Percentiles rank a stretch among this genome's conserved stretches.
Conservation (phyloP, 2,329 filamentous ascomycete species). For the Aspergillus fischeri region DNA sequence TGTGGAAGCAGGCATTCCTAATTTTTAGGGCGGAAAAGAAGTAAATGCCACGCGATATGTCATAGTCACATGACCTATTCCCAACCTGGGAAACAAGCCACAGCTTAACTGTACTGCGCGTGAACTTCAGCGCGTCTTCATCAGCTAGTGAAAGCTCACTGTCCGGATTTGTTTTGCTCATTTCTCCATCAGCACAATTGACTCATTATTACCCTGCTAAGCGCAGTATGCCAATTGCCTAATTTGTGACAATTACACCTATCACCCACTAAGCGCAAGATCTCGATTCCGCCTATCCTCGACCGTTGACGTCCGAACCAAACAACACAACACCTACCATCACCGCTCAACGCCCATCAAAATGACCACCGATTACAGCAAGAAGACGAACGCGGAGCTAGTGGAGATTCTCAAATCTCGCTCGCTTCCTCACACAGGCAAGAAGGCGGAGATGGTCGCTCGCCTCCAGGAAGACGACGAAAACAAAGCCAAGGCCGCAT, state of each 20-base stretch:
- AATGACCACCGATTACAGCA: constrained; percentile 45
- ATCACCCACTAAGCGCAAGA: neutral
- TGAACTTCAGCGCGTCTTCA: neutral
- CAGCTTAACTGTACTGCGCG: neutral
- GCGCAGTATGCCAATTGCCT: neutral
- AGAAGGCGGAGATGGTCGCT: constrained; percentile 48
- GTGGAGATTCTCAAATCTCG: constrained; percentile 48
- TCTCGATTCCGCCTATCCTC: neutral
- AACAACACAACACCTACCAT: neutral
- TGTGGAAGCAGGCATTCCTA: neutral
- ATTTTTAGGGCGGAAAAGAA: neutral
- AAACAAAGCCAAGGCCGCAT: constrained; percentile 16
- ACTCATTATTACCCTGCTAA: neutral
- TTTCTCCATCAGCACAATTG: neutral
- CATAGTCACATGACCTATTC: neutral
- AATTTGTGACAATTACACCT: neutral
- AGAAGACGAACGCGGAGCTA: constrained; percentile 48
- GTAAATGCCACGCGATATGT: neutral
- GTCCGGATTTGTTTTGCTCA: neutral
- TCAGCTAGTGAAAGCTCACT: neutral
- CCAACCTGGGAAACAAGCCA: neutral
- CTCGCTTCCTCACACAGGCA: constrained; percentile 45
- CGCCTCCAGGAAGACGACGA: constrained; percentile 44
- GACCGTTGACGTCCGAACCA: neutral
- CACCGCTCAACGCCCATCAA: constrained; percentile 7